Evolutionary conservation across 768 basidiomycete genomes (phyloP).

Genomic region (Botryobasidium botryosum): DNA sequence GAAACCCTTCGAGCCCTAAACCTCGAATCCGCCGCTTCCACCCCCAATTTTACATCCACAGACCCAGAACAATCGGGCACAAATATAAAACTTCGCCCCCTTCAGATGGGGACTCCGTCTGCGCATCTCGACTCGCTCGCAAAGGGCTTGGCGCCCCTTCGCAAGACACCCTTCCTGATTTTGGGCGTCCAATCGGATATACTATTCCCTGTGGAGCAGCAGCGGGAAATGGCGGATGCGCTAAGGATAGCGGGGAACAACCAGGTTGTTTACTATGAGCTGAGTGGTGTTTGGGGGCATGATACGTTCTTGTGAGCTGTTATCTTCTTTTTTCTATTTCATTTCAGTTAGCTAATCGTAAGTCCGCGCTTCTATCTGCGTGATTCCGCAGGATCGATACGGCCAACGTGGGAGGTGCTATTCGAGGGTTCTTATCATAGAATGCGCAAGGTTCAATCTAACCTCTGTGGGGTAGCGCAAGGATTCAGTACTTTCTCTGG

Average conservation of each 20-base stretch:
- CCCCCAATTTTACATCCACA: slow-evolving; percentile 9
- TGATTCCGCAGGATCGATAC: slow-evolving; percentile 46
- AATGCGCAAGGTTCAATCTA: slow-evolving; percentile 1
- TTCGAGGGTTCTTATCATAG: slow-evolving; percentile 64
- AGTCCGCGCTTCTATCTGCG: background rate
- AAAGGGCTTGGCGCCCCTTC: slow-evolving; percentile 56
- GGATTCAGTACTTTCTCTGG: no score
- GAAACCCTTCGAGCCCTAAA: slow-evolving; percentile 55
- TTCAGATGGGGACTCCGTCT: slow-evolving; percentile 29
- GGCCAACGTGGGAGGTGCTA: slow-evolving; percentile 77
- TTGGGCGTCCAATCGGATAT: slow-evolving; percentile 96
- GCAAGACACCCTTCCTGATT: slow-evolving; percentile 63
- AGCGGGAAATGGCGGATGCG: slow-evolving; percentile 86
- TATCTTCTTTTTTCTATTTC: slow-evolving; percentile 13
- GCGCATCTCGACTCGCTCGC: slow-evolving; percentile 64
- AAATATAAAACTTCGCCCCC: slow-evolving; percentile 8
- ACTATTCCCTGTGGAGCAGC: slow-evolving; percentile 92
- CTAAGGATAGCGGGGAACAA: slow-evolving; percentile 79
- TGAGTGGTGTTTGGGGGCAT: slow-evolving; percentile 99
- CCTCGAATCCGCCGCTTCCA: slow-evolving; percentile 24
- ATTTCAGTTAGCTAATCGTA: background rate
- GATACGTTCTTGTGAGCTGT: slow-evolving; percentile 89
- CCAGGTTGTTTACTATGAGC: slow-evolving; percentile 85
- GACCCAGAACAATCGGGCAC: slow-evolving; percentile 14
- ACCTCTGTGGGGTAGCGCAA: no score